These are phyloP conservation scores for Rhinocladiella mackenziei DNA, from an alignment of 2,329 filamentous ascomycete species.

Conservation along the genomic window DNA sequence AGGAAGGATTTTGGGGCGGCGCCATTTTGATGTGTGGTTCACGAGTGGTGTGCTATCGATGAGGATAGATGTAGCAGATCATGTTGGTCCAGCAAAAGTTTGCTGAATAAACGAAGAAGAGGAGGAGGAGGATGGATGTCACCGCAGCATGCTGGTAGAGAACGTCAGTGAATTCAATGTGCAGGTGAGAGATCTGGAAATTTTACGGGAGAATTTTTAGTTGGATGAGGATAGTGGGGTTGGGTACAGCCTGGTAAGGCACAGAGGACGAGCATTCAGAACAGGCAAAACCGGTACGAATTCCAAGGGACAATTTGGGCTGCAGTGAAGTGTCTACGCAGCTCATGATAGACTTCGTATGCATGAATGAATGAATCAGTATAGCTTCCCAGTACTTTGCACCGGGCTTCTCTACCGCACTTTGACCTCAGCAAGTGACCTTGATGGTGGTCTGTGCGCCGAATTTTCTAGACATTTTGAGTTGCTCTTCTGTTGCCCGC, in stretches of 20 bases:
- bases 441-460: slow-evolving; percentile 17
- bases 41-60: slow-evolving; percentile 27
- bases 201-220: slow-evolving; percentile 9
- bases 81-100: slow-evolving; percentile 24
- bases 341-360: too few relatives aligned
- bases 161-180: slow-evolving; percentile 6
- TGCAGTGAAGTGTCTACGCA: too few relatives aligned
- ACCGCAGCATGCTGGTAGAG: slow-evolving; percentile 9
- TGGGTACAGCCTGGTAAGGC: neutral
- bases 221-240: slow-evolving; percentile 9
- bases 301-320: too few relatives aligned
- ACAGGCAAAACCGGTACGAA: neutral
- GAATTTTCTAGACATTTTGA: slow-evolving; percentile 28
- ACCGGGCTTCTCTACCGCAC: too few relatives aligned
- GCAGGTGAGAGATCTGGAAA: slow-evolving; percentile 1
- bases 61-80: slow-evolving; percentile 25
- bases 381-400: too few relatives aligned
- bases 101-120: slow-evolving; percentile 8
- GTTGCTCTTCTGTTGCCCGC: slow-evolving; percentile 12
- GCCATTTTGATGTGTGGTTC: slow-evolving; percentile 21
- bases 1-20: slow-evolving; percentile 21
- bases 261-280: neutral
- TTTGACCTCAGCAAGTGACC: too few relatives aligned
- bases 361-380: too few relatives aligned
- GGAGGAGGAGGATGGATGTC: neutral